Evolutionary conservation across 176 grass and related monocot genomes (phyloP).

Genomic region (Triticum timopheevii): DNA sequence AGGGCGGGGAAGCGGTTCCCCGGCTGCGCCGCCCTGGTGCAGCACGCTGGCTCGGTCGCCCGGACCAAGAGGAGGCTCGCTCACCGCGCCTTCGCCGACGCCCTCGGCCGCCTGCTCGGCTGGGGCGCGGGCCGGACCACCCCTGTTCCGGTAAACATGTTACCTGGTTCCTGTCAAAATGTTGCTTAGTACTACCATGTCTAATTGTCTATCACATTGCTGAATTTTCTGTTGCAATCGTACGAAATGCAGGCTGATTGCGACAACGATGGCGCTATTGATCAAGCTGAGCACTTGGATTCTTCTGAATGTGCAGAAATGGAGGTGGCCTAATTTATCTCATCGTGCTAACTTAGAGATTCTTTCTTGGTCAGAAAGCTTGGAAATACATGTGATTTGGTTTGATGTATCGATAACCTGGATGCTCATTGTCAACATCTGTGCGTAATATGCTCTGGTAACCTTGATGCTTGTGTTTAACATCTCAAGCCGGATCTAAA

Average conservation of each 20-base stretch:
- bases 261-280: slow-evolving; percentile 9
- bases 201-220: neutral
- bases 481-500: neutral
- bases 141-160: slow-evolving; percentile 9
- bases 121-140: slow-evolving; percentile 37
- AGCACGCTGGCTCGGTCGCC: slow-evolving; percentile 57
- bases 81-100: slow-evolving; percentile 58
- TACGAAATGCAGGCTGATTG: slow-evolving; percentile 32
- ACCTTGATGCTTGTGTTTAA: neutral
- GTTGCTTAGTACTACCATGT: neutral
- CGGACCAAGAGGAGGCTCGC: slow-evolving; percentile 43
- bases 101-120: slow-evolving; percentile 39
- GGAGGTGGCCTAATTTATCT: slow-evolving; percentile 20
- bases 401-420: neutral
- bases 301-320: slow-evolving; percentile 31
- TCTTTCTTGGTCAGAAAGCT: neutral
- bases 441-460: neutral
- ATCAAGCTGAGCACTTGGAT: slow-evolving; percentile 25
- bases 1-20: slow-evolving; percentile 53
- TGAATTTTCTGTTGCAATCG: neutral
- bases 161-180: neutral
- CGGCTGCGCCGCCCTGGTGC: slow-evolving; percentile 65
- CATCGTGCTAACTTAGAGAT: neutral
- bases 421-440: neutral
- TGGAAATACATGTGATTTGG: neutral